These are phyloP conservation scores for Carex parvula DNA, from an alignment of 176 grass and related monocot genomes.

Conservation along the genomic window DNA sequence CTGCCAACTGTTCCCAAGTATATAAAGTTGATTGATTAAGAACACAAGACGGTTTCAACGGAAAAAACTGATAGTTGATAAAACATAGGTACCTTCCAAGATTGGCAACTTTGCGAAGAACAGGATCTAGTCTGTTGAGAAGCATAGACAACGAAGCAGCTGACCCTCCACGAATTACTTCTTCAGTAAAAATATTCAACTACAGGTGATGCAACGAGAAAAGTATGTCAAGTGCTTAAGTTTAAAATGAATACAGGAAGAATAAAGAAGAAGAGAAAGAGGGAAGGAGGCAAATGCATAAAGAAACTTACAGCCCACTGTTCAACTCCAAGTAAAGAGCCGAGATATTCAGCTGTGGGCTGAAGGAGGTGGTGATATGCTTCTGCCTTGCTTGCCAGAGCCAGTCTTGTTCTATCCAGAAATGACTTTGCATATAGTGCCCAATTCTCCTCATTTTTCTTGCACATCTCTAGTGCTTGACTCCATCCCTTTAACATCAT, in stretches of 20 bases:
- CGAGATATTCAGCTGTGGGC: constrained; percentile 92
- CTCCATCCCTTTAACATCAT: constrained; percentile 74
- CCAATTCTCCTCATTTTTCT: constrained; percentile 71
- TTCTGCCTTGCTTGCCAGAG: constrained; percentile 81
- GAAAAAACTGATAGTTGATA: not conserved
- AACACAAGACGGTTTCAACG: constrained; percentile 14
- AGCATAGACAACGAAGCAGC: constrained; percentile 90
- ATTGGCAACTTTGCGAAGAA: constrained; percentile 74
- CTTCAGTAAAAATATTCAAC: constrained; percentile 91
- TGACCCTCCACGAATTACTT: constrained; percentile 96
- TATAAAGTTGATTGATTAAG: constrained; percentile 30
- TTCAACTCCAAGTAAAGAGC: constrained; percentile 75
- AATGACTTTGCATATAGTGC: constrained; percentile 88
- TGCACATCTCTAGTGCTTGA: constrained; percentile 71
- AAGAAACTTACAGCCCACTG: constrained; percentile 65
- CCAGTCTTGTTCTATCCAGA: constrained; percentile 93
- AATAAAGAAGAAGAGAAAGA: constrained; percentile 23
- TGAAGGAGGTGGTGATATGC: constrained; percentile 80
- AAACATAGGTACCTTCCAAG: constrained; percentile 70
- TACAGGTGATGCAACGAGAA: constrained; percentile 24
- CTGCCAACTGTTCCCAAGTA: constrained; percentile 71
- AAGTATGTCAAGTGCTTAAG: not conserved
- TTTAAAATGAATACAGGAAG: constrained; percentile 7
- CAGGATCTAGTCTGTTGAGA: constrained; percentile 94
- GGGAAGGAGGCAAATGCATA: constrained; percentile 28